phyloP scores from a whole-genome alignment of 306 rosid genomes.

The Aeschynomene evenia region DNA sequence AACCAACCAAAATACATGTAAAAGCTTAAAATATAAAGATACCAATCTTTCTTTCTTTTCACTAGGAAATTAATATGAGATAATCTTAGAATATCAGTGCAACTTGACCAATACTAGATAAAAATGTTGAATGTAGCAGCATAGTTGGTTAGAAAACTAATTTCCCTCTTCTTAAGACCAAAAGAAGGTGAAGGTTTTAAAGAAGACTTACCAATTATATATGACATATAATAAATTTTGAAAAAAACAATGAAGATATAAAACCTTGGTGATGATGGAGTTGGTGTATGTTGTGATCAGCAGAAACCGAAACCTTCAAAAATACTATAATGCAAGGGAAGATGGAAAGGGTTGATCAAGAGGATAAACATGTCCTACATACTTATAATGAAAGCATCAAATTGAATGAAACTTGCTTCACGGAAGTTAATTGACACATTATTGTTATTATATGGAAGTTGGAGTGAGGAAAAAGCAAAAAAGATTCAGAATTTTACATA shows the following conservation, averaged over 20 bases:
- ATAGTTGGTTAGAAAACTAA: not conserved
- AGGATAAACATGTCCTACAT: not conserved
- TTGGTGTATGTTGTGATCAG: too few relatives aligned
- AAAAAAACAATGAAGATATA: not conserved
- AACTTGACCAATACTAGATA: not conserved
- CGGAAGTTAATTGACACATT: slow-evolving; percentile 43
- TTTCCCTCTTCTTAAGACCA: not conserved
- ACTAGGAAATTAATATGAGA: not conserved
- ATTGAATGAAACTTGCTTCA: slow-evolving; percentile 33
- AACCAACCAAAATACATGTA: not conserved
- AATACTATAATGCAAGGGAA: slow-evolving; percentile 13
- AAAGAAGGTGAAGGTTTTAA: not conserved
- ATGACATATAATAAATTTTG: not conserved
- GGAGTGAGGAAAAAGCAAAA: slow-evolving; percentile 55
- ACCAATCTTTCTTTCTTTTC: too few relatives aligned
- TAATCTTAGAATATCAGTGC: not conserved
- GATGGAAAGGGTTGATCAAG: slow-evolving; percentile 29
- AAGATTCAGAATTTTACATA: slow-evolving; percentile 37
- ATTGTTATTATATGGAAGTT: slow-evolving; percentile 35
- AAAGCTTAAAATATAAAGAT: not conserved
- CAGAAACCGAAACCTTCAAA: slow-evolving; percentile 29
- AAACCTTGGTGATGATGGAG: not conserved
- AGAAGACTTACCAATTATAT: not conserved
- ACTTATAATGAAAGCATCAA: slow-evolving; percentile 15
- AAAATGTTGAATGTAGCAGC: not conserved